Evolutionary conservation across 345 rosid genomes (phyloP), one percentile per base, ranked within the genome.

Genomic region (Dipteronia sinensis): DNA sequence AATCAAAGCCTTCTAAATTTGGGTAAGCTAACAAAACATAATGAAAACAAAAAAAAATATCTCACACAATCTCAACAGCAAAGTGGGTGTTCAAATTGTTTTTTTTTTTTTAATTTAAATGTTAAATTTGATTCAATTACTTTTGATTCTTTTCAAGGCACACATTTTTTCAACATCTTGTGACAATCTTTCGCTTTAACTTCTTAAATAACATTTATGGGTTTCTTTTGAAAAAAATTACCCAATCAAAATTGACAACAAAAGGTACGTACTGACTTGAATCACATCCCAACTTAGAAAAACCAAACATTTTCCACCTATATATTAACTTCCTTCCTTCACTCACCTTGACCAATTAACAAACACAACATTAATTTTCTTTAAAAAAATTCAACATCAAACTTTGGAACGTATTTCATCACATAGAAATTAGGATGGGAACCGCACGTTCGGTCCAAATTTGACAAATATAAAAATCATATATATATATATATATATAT

Each of bases 191-290:
- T 72, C 12, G 0, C 34, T 59, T 49, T 42, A 4, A 8, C 9
- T 25, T 34, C 5, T 69, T 56, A 15, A 16, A 16, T 42, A 17
- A 3, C 22, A 19, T 51, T 40, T 46, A 46, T 22, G 0, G 1
- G 27, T 31, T 49, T n/a, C 72, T 53, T 74, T 77, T 81, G 75
- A 71, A 77, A 78, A 22, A 22, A 74, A 11, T 31, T 31, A 29
- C 34, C 44, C 19, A 2, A 20, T 58, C 10, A 10, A 20, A 20
- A 56, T 40, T 40, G 34, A 23, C 55, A 23, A 16, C 10, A 25
- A 42, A 61, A 6, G 19, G 17, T 10, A 34, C 34, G 1, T 16
- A 42, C 25, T 61, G 76, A 61, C 67, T 34, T 15, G 22, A 13
- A 42, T 19, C n/a, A 47, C 42, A 20, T 73, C 40, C 58, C 7